phyloP scores from a whole-genome alignment of 768 basidiomycete genomes.

The Saitozyma sp. region DNA sequence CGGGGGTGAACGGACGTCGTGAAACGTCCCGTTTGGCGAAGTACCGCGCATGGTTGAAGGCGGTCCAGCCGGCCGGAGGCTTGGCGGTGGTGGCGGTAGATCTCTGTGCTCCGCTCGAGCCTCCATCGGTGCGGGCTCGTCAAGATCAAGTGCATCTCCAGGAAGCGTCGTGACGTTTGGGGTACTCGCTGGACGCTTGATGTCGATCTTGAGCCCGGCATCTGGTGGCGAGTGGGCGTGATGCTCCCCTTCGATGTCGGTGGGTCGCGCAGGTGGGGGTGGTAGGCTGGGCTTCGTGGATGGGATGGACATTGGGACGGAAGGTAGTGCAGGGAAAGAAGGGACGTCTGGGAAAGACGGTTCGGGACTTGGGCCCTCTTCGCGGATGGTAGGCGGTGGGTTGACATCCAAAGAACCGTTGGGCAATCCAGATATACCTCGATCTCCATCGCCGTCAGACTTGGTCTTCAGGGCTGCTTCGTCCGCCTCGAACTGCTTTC shows the following conservation, averaged over 20 bases:
- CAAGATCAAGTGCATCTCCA: not conserved
- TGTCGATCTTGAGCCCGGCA: not conserved
- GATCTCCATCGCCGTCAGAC: not conserved
- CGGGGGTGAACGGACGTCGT: not conserved
- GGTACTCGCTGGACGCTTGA: conserved; percentile 15
- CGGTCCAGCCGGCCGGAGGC: conserved; percentile 8
- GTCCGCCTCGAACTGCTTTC: conserved; percentile 35
- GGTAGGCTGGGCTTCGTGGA: conserved; percentile 17
- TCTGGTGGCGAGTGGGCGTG: conserved; percentile 12
- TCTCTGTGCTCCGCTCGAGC: no score
- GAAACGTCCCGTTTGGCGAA: conserved; percentile 9
- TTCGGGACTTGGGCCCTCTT: not conserved
- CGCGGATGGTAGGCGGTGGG: not conserved
- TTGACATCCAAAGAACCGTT: no score
- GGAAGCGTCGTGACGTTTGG: conserved; percentile 8
- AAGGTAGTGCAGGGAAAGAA: conserved; percentile 30
- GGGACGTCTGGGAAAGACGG: conserved; percentile 35
- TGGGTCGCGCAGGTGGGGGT: conserved; percentile 19
- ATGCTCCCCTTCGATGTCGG: not conserved
- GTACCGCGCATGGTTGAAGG: not conserved
- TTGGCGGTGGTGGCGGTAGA: no score
- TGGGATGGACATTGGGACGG: conserved; percentile 25
- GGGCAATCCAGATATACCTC: no score
- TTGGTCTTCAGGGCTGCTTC: not conserved
- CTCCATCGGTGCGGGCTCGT: no score